Evolutionary conservation across 1,139 yeast species (phyloP), one percentile per base, ranked within the genome.

Genomic region (Pichia sp.): DNA sequence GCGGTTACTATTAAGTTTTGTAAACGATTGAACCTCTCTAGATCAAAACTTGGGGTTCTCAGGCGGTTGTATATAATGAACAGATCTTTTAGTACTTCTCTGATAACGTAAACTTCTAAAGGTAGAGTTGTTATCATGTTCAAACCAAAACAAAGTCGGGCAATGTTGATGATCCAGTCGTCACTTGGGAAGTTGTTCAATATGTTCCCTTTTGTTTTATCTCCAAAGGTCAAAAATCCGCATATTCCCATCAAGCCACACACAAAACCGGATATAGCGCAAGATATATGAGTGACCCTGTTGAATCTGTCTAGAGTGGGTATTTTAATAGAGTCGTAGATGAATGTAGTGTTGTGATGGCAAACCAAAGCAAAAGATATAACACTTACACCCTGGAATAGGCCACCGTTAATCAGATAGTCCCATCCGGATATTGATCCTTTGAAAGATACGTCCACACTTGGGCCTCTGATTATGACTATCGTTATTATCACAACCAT

Each of bases 41-140:
- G 68, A 16, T 60, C 62, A 47, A 51, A 61, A 2, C 38, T 31
- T 5, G 58, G 55, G 70, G 56, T 57, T 2, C 43, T 50, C 11
- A 52, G 54, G 19, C 57, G 54, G 23, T 60, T 59, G 53, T 59
- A 64, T 11, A 65, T 62, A 3, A 59, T 54, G 30, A 86, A 73
- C 54, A 86, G 73, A 64, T 89, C 95, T 61, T 83, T 79, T 29
- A 88, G 69, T 1, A 90, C 96, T 62, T 92, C 96, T 61, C 98
- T 74, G 42, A 95, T 84, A 4, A 92, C 98, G 67, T 90, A 90
- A 0, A 92, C 80, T 67, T 92, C 98, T 51, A 92, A 71, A 0
- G 98, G 98, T 63, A 90, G 84, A 0, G 98, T 92, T 0, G 98
- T 92, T 57, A 92, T 76, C 97, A 92, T 92, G 65, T 92, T 92